phyloP scores from a whole-genome alignment of 176 grass and related monocot genomes.

The Cenchrus purpureus region DNA sequence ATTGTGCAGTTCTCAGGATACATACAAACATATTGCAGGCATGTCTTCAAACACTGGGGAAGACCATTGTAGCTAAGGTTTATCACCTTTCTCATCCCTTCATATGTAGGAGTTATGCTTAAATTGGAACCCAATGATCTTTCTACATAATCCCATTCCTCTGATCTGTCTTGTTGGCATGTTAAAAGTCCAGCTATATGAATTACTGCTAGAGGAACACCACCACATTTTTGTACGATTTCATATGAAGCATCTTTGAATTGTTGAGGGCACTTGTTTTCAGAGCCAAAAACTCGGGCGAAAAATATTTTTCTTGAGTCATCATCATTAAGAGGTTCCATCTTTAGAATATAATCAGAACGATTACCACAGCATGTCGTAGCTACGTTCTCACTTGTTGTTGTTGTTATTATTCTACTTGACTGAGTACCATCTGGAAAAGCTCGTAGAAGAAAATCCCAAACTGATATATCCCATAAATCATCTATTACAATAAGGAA shows the following conservation, averaged over 20 bases:
- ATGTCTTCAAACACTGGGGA: neutral
- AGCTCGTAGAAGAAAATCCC: neutral
- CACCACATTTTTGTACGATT: neutral
- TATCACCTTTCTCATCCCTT: neutral
- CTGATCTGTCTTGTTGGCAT: neutral
- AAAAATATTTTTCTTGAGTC: neutral
- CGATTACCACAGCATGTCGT: neutral
- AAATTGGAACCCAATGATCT: neutral
- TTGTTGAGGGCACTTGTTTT: neutral
- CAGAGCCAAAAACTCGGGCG: neutral
- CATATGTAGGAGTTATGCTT: neutral
- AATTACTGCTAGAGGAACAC: neutral
- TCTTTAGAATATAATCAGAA: neutral
- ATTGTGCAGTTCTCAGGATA: constrained; percentile 2
- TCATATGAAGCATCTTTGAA: neutral
- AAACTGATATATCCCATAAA: neutral
- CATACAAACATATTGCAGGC: neutral
- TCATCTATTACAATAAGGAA: constrained; percentile 6
- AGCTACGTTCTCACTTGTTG: neutral
- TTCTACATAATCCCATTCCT: neutral
- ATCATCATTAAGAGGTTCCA: neutral
- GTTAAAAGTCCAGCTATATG: neutral
- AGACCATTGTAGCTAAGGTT: neutral
- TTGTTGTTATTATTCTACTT: neutral
- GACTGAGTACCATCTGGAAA: neutral